Percentiles rank a stretch among this genome's conserved stretches.
These are phyloP conservation scores for Stylonectria norvegica DNA, from an alignment of 2,329 filamentous ascomycete species.

Conservation along the genomic window DNA sequence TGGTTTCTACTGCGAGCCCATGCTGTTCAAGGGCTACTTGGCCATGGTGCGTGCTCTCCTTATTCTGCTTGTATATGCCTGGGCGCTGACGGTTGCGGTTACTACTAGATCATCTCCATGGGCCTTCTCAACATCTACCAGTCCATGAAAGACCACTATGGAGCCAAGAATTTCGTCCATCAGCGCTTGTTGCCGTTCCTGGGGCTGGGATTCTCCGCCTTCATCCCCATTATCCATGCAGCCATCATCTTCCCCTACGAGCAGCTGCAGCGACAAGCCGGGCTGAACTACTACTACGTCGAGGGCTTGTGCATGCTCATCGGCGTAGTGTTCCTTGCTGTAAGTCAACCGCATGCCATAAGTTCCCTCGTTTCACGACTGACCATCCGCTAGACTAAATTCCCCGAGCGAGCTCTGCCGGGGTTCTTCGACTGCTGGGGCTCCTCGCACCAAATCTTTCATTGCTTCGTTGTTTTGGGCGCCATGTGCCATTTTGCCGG, in stretches of 20 bases:
- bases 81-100: background rate
- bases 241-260: conserved; percentile 35
- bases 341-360: conserved; percentile 25
- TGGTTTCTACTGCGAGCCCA: conserved; percentile 38
- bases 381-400: conserved; percentile 4
- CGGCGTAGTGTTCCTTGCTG: conserved; percentile 38
- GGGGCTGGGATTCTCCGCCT: conserved; percentile 36
- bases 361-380: background rate
- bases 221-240: conserved; percentile 39
- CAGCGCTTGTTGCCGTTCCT: conserved; percentile 37
- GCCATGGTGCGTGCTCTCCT: conserved; percentile 32
- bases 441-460: conserved; percentile 43
- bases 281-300: conserved; percentile 38
- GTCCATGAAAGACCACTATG: conserved; percentile 34
- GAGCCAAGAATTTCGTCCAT: conserved; percentile 34
- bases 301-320: conserved; percentile 37
- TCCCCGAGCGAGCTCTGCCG: conserved; percentile 39
- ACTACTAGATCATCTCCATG: conserved; percentile 33
- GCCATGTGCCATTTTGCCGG: conserved; percentile 21
- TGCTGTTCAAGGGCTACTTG: conserved; percentile 33
- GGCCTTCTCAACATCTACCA: conserved; percentile 33
- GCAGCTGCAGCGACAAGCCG: conserved; percentile 38
- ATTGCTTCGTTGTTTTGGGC: conserved; percentile 26
- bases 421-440: conserved; percentile 43
- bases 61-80: background rate